Evolutionary conservation across 345 rosid genomes (phyloP).

Genomic region (Alliaria petiolata): DNA sequence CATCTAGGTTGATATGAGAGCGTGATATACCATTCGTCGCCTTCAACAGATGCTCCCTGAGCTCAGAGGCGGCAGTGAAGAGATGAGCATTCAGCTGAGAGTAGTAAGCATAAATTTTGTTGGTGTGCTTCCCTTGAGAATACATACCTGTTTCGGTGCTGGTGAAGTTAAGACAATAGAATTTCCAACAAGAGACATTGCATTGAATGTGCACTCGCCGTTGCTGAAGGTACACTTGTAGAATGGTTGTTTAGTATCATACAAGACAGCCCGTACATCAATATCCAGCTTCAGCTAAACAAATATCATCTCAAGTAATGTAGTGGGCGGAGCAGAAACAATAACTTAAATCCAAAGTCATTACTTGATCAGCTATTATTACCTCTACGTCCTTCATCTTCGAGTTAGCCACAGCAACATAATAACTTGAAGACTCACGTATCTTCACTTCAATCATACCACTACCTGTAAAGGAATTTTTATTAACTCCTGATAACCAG

Average conservation of each 20-base stretch:
- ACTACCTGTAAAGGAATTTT: slow-evolving; percentile 42
- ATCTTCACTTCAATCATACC: slow-evolving; percentile 53
- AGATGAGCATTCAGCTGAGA: not conserved
- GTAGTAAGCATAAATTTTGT: not conserved
- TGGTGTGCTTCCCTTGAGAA: not conserved
- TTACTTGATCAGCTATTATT: slow-evolving; percentile 10
- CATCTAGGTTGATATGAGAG: slow-evolving; percentile 66
- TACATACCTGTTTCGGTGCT: slow-evolving; percentile 42
- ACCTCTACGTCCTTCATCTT: slow-evolving; percentile 63
- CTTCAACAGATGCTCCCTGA: slow-evolving; percentile 43
- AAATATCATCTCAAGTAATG: slow-evolving; percentile 5
- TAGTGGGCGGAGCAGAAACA: not conserved
- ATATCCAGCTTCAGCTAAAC: slow-evolving; percentile 63
- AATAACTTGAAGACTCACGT: slow-evolving; percentile 51
- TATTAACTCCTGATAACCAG: not conserved
- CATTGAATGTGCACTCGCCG: slow-evolving; percentile 42
- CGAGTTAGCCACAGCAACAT: slow-evolving; percentile 62
- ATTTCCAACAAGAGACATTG: slow-evolving; percentile 53
- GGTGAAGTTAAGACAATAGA: slow-evolving; percentile 61
- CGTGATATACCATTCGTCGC: slow-evolving; percentile 56
- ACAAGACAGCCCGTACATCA: slow-evolving; percentile 47
- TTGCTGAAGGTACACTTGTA: slow-evolving; percentile 60
- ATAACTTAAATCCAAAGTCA: not conserved
- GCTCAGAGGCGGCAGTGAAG: slow-evolving; percentile 17
- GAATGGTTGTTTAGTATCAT: slow-evolving; percentile 63